Conservation (phyloP, 306 rosid genomes). For the Medicago lupulina region DNA sequence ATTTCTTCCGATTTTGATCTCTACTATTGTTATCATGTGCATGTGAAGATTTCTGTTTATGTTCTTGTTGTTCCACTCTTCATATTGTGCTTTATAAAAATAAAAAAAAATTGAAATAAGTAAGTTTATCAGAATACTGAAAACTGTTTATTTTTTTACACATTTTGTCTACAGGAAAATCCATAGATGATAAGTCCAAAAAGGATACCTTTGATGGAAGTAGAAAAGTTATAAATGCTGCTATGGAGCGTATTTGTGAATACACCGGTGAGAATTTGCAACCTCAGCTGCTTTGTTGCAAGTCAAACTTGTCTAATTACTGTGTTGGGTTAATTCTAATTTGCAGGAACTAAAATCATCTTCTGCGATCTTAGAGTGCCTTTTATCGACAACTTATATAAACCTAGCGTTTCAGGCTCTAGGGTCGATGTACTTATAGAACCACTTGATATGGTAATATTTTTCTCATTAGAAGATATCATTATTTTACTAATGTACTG, state of each 20-base stretch:
- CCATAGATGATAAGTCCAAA: slow-evolving; percentile 70
- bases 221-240: slow-evolving; percentile 83
- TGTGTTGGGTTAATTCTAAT: slow-evolving; percentile 31
- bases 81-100: neutral
- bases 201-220: slow-evolving; percentile 92
- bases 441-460: slow-evolving; percentile 82
- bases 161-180: slow-evolving; percentile 62
- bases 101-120: no score
- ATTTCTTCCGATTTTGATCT: neutral
- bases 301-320: slow-evolving; percentile 37
- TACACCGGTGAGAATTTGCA: slow-evolving; percentile 70
- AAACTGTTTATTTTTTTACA: slow-evolving; percentile 18
- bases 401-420: slow-evolving; percentile 75
- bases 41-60: neutral
- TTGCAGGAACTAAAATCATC: slow-evolving; percentile 94
- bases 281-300: slow-evolving; percentile 27
- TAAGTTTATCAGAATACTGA: slow-evolving; percentile 14
- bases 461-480: slow-evolving; percentile 33
- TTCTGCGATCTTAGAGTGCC: slow-evolving; percentile 94
- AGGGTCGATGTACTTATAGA: slow-evolving; percentile 85
- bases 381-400: slow-evolving; percentile 82
- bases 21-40: neutral
- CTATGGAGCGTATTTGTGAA: slow-evolving; percentile 87
- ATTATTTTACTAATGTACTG: slow-evolving; percentile 21
- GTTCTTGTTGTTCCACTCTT: slow-evolving; percentile 24